These are phyloP conservation scores for Fusarium sororula DNA, from an alignment of 2,329 filamentous ascomycete genomes.

Conservation along the genomic window DNA sequence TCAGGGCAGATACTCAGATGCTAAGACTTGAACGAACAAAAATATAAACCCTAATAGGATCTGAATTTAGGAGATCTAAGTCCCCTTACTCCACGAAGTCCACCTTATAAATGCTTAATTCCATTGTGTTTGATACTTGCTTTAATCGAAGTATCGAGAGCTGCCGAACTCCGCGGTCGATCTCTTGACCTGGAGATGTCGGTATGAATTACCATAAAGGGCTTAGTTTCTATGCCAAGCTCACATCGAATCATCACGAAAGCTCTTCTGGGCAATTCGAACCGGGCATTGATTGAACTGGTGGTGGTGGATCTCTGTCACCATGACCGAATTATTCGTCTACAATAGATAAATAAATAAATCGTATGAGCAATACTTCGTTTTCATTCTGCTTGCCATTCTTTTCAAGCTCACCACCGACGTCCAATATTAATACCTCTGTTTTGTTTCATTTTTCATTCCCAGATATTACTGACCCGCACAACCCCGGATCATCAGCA, in stretches of 20 bases:
- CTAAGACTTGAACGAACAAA: neutral
- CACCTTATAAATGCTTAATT: neutral
- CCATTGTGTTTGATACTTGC: neutral
- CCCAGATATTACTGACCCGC: neutral
- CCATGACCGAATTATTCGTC: neutral
- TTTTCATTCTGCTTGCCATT: neutral
- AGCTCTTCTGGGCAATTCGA: constrained; percentile 12
- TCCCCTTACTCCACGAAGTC: fast-evolving
- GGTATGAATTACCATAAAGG: neutral
- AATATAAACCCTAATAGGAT: neutral
- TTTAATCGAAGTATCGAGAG: neutral
- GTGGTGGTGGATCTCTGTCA: neutral
- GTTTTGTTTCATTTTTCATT: too few relatives aligned
- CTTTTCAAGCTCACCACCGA: neutral
- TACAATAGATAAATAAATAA: neutral
- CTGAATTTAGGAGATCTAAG: neutral
- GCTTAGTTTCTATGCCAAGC: neutral
- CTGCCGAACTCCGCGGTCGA: neutral
- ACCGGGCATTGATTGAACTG: neutral
- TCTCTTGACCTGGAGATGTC: neutral
- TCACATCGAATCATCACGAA: neutral
- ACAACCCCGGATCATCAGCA: neutral
- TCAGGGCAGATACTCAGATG: fast-evolving
- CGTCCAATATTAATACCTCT: fast-evolving
- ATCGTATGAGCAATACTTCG: neutral